A percentile compares a stretch with the other conserved stretches of the same genome.
Evolutionary conservation across 2,329 filamentous ascomycete species (phyloP).

Genomic region (Phoma sp.): DNA sequence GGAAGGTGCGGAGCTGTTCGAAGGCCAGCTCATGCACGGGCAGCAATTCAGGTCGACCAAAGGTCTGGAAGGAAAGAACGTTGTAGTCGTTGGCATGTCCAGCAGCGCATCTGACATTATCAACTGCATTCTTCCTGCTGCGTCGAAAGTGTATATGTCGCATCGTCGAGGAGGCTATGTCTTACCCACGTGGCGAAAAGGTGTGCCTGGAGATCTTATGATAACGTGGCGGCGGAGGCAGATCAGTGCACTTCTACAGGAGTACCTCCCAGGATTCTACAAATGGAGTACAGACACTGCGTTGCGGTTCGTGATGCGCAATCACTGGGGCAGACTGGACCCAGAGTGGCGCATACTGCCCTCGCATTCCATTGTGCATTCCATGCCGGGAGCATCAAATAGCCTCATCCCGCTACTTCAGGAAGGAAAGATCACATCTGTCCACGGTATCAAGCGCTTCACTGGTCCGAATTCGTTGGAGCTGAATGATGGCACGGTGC

Average conservation of each 20-base stretch:
- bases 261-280: conserved; percentile 7
- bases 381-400: conserved; percentile 39
- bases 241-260: conserved; percentile 18
- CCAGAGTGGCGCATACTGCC: conserved; percentile 22
- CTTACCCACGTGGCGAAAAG: conserved; percentile 42
- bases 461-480: conserved; percentile 32
- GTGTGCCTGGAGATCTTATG: conserved; percentile 33
- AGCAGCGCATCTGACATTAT: conserved; percentile 49
- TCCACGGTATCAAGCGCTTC: conserved; percentile 31
- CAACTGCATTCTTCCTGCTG: conserved; percentile 43
- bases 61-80: conserved; percentile 50
- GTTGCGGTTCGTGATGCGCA: conserved; percentile 15
- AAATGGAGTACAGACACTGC: conserved; percentile 18
- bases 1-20: conserved; percentile 46
- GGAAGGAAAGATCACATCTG: conserved; percentile 35
- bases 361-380: conserved; percentile 29
- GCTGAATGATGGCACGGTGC: conserved; percentile 36
- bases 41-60: conserved; percentile 28
- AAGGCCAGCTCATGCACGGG: conserved; percentile 49
- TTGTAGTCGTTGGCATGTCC: conserved; percentile 54
- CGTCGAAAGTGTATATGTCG: conserved; percentile 51
- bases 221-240: conserved; percentile 21
- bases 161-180: conserved; percentile 50
- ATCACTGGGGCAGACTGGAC: conserved; percentile 17
- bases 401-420: conserved; percentile 35